These are phyloP conservation scores for Cutaneotrichosporon sp. DNA, from an alignment of 1,284 basidiomycete species.

Conservation along the genomic window DNA sequence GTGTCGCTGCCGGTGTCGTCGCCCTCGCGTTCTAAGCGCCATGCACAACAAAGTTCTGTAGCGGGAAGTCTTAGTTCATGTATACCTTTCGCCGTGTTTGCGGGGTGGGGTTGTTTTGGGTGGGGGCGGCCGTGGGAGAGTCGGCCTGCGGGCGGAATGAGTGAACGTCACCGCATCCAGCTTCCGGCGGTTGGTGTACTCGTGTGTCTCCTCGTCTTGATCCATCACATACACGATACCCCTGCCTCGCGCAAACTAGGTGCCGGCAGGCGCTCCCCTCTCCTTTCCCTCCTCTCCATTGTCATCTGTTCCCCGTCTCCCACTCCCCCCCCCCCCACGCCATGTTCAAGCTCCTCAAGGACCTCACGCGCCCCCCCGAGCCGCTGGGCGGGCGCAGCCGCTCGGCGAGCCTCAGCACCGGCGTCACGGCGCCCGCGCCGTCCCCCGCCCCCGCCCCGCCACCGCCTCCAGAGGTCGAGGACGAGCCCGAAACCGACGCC, in stretches of 20 bases:
- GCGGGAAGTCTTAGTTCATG: not conserved
- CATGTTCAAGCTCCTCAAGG: conserved; percentile 53
- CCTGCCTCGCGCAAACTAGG: not conserved
- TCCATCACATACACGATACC: not conserved
- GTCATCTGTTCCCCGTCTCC: not conserved
- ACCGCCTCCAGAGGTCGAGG: conserved; percentile 21
- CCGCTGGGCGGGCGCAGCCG: conserved; percentile 22
- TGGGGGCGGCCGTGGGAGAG: too few species aligned
- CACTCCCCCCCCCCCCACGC: not conserved
- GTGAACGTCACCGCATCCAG: not conserved
- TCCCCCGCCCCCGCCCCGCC: conserved; percentile 4
- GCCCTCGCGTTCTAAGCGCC: conserved; percentile 17
- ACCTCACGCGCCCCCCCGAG: conserved; percentile 46
- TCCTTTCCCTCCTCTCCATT: not conserved
- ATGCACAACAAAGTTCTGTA: not conserved
- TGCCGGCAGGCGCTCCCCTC: not conserved
- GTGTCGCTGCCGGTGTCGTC: conserved; percentile 15
- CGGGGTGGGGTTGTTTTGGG: too few species aligned
- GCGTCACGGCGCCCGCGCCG: not conserved
- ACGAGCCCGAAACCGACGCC: conserved; percentile 37
- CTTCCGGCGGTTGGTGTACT: not conserved
- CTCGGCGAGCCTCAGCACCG: conserved; percentile 1
- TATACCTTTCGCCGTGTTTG: too few species aligned
- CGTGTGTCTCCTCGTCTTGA: not conserved
- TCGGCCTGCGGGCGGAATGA: too few species aligned